A percentile compares a stretch with the other conserved stretches of the same genome.
Conservation (phyloP, 768 basidiomycete genomes). For the Amyloporia xantha region DNA sequence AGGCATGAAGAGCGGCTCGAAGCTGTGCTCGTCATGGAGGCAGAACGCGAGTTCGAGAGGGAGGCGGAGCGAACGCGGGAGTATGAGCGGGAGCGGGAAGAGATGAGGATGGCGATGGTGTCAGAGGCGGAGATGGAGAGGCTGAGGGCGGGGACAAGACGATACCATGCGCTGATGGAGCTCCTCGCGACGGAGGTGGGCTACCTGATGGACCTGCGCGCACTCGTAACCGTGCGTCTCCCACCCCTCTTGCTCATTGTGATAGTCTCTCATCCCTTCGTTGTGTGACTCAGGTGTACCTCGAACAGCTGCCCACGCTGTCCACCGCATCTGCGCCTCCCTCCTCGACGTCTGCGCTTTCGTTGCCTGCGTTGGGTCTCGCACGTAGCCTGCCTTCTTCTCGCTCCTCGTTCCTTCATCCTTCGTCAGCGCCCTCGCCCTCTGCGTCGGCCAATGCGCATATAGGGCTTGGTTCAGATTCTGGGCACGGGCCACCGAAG, state of each 20-base stretch:
- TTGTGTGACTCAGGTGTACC: conserved; percentile 37
- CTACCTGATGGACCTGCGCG: conserved; percentile 74
- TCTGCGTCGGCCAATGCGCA: conserved; percentile 6
- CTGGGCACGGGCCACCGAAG: not conserved
- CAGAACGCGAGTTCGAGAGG: not conserved
- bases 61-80: conserved; percentile 5
- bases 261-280: conserved; percentile 1
- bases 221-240: conserved; percentile 60
- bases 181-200: conserved; percentile 78
- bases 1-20: conserved; percentile 1
- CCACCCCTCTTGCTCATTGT: not conserved
- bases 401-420: conserved; percentile 14
- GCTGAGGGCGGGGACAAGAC: conserved; percentile 9
- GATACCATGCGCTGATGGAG: conserved; percentile 76
- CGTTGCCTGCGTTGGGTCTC: conserved; percentile 16
- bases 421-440: conserved; percentile 8
- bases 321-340: conserved; percentile 25
- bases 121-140: conserved; percentile 10
- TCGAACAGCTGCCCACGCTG: conserved; percentile 25
- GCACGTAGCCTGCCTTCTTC: conserved; percentile 14
- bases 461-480: not conserved
- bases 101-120: conserved; percentile 6
- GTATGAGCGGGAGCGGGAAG: conserved; percentile 6
- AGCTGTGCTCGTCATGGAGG: not conserved
- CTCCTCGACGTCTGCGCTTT: conserved; percentile 12